These are phyloP conservation scores for Xerocomus minutiporus DNA, from an alignment of 1,284 basidiomycete species.

Conservation along the genomic window DNA sequence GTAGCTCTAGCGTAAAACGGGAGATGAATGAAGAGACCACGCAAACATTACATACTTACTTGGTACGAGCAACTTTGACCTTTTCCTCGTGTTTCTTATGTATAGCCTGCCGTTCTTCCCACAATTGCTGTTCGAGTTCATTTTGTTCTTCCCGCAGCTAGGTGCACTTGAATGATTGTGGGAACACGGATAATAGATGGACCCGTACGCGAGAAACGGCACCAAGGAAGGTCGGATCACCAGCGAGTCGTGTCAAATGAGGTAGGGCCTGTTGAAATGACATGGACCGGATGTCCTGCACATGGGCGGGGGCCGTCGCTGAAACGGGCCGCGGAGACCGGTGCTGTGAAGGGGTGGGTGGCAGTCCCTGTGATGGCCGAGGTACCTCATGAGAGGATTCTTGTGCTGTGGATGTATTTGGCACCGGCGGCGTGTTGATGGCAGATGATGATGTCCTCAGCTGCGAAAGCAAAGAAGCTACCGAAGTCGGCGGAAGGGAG, in stretches of 20 bases:
- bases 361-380: slow-evolving; percentile 14
- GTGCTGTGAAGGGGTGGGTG: slow-evolving; percentile 5
- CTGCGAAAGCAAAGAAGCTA: slow-evolving; percentile 66
- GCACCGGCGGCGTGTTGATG: slow-evolving; percentile 11
- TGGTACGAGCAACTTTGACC: slow-evolving; percentile 58
- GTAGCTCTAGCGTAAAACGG: slow-evolving; percentile 36
- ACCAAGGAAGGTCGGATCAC: slow-evolving; percentile 45
- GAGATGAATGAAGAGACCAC: slow-evolving; percentile 5
- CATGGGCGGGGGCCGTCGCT: slow-evolving; percentile 10
- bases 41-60: slow-evolving; percentile 40
- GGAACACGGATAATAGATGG: slow-evolving; percentile 1
- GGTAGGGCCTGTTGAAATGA: slow-evolving; percentile 66
- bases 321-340: slow-evolving; percentile 12
- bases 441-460: slow-evolving; percentile 37
- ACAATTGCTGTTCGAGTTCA: slow-evolving; percentile 58
- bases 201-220: slow-evolving; percentile 46
- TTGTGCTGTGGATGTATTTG: slow-evolving; percentile 7
- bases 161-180: slow-evolving; percentile 7
- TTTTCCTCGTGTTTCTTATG: slow-evolving; percentile 63
- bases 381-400: slow-evolving; percentile 6
- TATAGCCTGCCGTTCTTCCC: slow-evolving; percentile 58
- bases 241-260: slow-evolving; percentile 48
- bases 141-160: slow-evolving; percentile 63
- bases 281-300: slow-evolving; percentile 41
- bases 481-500: slow-evolving; percentile 33